phyloP scores from a whole-genome alignment of 495 filamentous ascomycete species.

The Penicillium simplicissimum region DNA sequence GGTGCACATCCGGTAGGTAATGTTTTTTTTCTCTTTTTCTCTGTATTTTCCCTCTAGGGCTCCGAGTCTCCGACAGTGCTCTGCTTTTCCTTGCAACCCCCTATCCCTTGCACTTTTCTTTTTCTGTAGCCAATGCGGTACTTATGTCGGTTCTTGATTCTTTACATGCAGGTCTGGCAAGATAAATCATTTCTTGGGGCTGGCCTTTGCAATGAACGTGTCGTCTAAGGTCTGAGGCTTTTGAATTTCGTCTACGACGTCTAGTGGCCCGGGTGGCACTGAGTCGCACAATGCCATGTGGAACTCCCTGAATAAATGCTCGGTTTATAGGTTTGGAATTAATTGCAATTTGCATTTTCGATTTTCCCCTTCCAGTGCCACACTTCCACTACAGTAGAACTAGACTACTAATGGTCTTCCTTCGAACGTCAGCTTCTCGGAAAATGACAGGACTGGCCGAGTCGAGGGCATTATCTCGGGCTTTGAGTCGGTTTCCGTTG shows the following conservation, averaged over 20 bases:
- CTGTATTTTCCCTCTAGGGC: not conserved
- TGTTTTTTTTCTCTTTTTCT: not conserved
- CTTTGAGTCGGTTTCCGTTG: not conserved
- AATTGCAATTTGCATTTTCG: not conserved
- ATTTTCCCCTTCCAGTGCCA: not conserved
- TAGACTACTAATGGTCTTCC: constrained; percentile 9
- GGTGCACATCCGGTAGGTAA: not conserved
- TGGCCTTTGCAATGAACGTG: constrained; percentile 8
- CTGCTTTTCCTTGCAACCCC: not conserved
- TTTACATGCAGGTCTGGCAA: not conserved
- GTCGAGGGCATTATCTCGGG: not conserved
- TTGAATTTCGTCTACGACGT: not conserved
- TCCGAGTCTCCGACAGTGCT: not conserved
- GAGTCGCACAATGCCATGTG: not conserved
- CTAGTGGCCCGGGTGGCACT: no score
- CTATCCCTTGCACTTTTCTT: not conserved
- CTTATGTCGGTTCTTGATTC: not conserved
- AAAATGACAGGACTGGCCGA: constrained; percentile 30
- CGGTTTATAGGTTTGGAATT: constrained; percentile 1
- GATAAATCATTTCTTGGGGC: not conserved
- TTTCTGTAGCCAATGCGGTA: not conserved
- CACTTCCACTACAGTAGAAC: constrained; percentile 2
- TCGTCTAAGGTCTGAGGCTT: not conserved
- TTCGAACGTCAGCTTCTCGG: constrained; percentile 25
- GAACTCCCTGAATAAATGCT: not conserved